Base-by-base conservation (phyloP, 129 eudicot genomes). In the Chrysanthemum lavandulifolium region DNA sequence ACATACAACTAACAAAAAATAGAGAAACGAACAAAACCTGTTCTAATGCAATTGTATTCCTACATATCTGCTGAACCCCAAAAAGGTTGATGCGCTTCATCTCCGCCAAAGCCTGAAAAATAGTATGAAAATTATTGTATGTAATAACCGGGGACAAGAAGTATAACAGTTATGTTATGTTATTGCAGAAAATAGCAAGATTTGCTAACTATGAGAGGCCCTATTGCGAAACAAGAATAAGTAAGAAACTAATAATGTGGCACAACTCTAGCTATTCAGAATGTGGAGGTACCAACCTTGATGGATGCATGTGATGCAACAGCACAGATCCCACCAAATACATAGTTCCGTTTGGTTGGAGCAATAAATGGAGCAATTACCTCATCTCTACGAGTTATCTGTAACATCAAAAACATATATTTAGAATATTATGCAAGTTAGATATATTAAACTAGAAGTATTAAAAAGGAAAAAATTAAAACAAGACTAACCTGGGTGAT, bases 31-130 rank as follows among this genome's bases (percentile, higher is more conserved):
- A 40, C 47, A 33, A 55, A 70, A 89, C 99, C 99, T 95, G 99
- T 85, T 95, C 99, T 82, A 95, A 65, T 29, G 99, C 99, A 78
- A 95, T 95, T 69, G 97, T 90, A 71, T 95, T 88, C 71, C 99
- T 89, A 49, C 97, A 91, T 84, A 95, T 91, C 84, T 95, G 99
- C 78, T 95, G 99, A 69, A 95, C 99, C 53, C 99, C 99, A 80
- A 95, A 88, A 59, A 91, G 99, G 83, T 95, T 95, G 82, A 95
- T 90, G 67, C 83, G 86, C 77, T 82, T 90, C 82, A 95, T 90
- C 61, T 88, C 96, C 55, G 88, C 89, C 89, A 95, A 80, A 58
- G 95, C 97, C 99, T 95, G 76, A 78, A 80, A 59, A 65, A 60
- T 49, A 68, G n/a, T 53, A 61, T 49, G 23, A 21, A 51, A 51